Base-by-base conservation (phyloP, 2,329 filamentous ascomycete species). In the Aurifilum marmelostoma region DNA sequence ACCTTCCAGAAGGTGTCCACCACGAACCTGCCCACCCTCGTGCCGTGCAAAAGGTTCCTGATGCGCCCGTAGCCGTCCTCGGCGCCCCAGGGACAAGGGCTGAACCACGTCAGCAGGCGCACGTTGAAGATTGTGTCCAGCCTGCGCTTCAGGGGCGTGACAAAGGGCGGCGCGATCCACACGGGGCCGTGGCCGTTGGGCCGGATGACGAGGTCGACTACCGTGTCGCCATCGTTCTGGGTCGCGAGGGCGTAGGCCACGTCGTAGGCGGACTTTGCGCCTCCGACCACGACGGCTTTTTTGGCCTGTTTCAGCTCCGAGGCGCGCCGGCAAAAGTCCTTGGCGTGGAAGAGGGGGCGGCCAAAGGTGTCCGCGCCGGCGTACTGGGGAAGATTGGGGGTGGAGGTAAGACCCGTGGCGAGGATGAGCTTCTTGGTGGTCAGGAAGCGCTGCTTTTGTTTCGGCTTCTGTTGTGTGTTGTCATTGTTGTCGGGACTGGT, bases 61-160 rank as follows among this genome's bases (percentile, higher is more conserved):
- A 84, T 74, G n/a, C 76, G 77, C 8, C 83, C 80, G 62, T 79
- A 86, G 0, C 86, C 87, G 70, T 87, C 86, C 12, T 82, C 84
- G 2, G 80, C 78, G 1, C 87, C 88, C 87, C 88, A 92, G 1
- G 88, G 83, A 72, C 89, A 91, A 0, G 90, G 89, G 27, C 83
- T 87, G 75, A 92, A 85, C 85, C 88, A 91, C 0, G 85, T 88
- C 71, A 91, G 78, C 71, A 88, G 83, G 0, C 90, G 85, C 0
- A 85, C 74, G 32, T 72, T 74, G 0, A 76, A 65, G 0, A 92
- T 79, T 72, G 88, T 85, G 74, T 92, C 89, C 0, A 91, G 78
- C 77, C 84, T 85, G 60, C 82, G 83, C 75, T 87, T 88, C 59
- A 90, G 75, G 0, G 88, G 88, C 0, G 88, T 90, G 21, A 91